Base-by-base conservation (phyloP, 176 grass and related monocot species). In the Zea mays region DNA sequence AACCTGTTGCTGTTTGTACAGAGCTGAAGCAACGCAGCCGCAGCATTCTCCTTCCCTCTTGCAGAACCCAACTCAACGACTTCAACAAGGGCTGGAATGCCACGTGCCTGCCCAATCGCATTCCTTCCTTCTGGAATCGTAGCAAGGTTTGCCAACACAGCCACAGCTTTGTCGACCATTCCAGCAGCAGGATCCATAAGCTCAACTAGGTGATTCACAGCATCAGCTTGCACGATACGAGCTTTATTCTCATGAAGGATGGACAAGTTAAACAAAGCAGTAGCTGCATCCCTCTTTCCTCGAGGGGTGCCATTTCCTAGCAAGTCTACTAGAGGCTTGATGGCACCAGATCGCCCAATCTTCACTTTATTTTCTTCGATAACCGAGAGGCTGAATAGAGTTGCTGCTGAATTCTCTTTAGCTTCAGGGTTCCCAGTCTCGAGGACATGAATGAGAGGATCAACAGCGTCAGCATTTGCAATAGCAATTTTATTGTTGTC, bases 91-190 rank as follows among this genome's bases (percentile, higher is more conserved):
- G 88, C 65, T 47, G 86, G 88, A 73, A 97, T 97, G 33, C 94
- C 86, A 33, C 83, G 88, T 17, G 83, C 88, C 72, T 91, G 94
- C 44, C 94, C 94, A 51, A 97, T 97, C 0, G 94, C 86, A 72
- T 21, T 89, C 81, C 94, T 90, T 50, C 94, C 94, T 82, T 97
- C 94, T 68, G 90, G 82, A 88, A 97, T 91, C 5, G 94, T 97
- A 61, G 94, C 90, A 72, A 97, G 91, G 67, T 97, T 97, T 42
- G 94, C 88, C 74, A 97, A 83, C 74, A 97, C 94, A 57, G 94
- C 94, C 49, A 93, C 94, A 69, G 94, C 94, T 74, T 97, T 97
- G 81, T 97, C 94, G n/a, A 97, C 94, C 94, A 97, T 97, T 54
- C 94, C 94, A 72, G 91, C 90, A 72, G 88, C 90, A 87, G 94